Conservation (phyloP, 73 alveolate genomes). For the Uronychia binucleata region DNA sequence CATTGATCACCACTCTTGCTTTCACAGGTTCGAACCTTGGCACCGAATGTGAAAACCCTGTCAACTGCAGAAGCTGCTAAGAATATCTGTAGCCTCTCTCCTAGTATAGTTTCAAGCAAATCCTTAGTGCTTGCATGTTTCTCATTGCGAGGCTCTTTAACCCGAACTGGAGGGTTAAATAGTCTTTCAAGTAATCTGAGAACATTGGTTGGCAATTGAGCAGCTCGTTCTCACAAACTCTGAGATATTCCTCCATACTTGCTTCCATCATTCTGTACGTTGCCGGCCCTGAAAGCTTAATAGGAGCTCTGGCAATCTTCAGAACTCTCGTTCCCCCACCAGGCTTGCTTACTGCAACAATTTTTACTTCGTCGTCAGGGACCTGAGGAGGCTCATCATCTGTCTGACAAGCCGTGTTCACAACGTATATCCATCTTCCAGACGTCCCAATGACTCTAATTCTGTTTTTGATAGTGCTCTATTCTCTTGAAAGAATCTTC, state of each 20-base stretch:
- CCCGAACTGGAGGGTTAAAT: neutral
- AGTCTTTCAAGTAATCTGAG: neutral
- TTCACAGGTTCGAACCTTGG: neutral
- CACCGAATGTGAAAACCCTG: neutral
- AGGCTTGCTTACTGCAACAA: neutral
- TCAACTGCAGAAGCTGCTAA: neutral
- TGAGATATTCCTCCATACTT: neutral
- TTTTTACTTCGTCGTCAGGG: neutral
- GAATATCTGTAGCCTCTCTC: neutral
- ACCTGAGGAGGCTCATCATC: neutral
- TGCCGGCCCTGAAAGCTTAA: neutral
- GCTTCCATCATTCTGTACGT: neutral
- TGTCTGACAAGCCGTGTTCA: neutral
- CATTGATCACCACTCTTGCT: neutral
- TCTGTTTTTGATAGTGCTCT: neutral
- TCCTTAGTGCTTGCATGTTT: neutral
- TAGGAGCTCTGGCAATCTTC: neutral
- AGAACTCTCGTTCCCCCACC: neutral
- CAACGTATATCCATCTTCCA: neutral
- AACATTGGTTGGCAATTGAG: neutral
- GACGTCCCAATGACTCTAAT: neutral
- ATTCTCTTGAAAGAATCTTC: neutral
- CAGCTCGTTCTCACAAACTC: neutral
- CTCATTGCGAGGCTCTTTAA: neutral
- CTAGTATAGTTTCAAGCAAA: neutral